Evolutionary conservation across 805 yeast genomes (phyloP).

Genomic region (Sugiyamaella lignohabitans): DNA sequence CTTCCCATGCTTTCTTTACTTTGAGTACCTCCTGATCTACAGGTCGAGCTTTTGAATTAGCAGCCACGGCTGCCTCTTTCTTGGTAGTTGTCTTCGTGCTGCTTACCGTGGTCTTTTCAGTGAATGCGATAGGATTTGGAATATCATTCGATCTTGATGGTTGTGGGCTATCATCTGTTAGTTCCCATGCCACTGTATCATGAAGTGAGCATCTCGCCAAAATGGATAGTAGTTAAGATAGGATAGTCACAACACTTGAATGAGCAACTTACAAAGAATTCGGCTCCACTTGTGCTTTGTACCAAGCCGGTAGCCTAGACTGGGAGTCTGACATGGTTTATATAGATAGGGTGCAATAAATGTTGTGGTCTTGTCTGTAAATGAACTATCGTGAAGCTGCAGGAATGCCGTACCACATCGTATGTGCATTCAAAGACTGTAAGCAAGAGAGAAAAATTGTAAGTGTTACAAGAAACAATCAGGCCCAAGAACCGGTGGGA

Average conservation of each 20-base stretch:
- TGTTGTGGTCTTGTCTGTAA: too few species aligned
- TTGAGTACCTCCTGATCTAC: conserved; percentile 21
- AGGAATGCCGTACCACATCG: too few species aligned
- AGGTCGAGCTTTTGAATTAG: not conserved
- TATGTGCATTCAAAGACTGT: too few species aligned
- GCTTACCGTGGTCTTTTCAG: not conserved
- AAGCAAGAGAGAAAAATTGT: too few species aligned
- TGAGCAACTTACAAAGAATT: not conserved
- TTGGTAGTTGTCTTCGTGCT: not conserved
- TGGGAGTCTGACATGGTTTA: not conserved
- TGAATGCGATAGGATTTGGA: not conserved
- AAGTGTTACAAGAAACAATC: too few species aligned
- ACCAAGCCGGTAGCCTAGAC: conserved; percentile 2
- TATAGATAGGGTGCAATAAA: too few species aligned
- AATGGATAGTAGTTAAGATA: too few species aligned
- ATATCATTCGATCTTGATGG: not conserved
- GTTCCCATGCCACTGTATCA: too few species aligned
- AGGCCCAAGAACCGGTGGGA: too few species aligned
- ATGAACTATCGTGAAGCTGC: too few species aligned
- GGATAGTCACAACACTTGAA: too few species aligned
- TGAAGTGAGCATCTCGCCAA: too few species aligned
- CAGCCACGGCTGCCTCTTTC: not conserved
- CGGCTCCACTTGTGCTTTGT: conserved; percentile 1
- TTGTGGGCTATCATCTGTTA: not conserved
- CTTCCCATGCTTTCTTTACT: conserved; percentile 71